Evolutionary conservation across 768 basidiomycete species (phyloP).

Genomic region (Hygrophorus pudorinus): DNA sequence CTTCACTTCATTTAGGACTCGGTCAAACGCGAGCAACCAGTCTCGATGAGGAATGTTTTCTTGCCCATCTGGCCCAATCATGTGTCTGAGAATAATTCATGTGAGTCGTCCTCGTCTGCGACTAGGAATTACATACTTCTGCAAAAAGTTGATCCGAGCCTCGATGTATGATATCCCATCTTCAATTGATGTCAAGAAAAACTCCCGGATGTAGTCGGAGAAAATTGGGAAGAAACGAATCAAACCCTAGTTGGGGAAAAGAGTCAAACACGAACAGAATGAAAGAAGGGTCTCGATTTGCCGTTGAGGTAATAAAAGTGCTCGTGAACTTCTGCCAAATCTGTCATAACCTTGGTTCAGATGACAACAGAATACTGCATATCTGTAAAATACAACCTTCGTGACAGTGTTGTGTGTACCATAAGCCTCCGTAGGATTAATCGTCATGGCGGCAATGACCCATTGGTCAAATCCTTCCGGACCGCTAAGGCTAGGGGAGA

Average conservation of each 20-base stretch:
- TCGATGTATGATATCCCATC: constrained; percentile 71
- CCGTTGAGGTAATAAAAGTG: constrained; percentile 39
- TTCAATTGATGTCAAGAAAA: constrained; percentile 49
- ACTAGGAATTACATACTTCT: constrained; percentile 29
- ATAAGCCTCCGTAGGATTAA: constrained; percentile 66
- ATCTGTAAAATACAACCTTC: constrained; percentile 32
- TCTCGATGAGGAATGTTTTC: constrained; percentile 49
- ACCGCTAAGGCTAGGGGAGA: constrained; percentile 44
- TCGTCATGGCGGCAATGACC: constrained; percentile 49
- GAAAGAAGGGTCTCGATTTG: constrained; percentile 18
- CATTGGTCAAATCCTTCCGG: constrained; percentile 59
- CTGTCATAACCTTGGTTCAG: constrained; percentile 21
- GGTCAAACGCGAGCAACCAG: constrained; percentile 45
- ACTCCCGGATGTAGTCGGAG: constrained; percentile 48
- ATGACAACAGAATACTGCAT: background rate
- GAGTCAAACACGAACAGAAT: background rate
- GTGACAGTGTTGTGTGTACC: constrained; percentile 59
- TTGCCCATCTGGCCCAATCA: constrained; percentile 46
- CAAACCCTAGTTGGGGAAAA: constrained; percentile 24
- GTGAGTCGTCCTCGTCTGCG: background rate
- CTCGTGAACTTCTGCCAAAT: constrained; percentile 69
- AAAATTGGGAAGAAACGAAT: constrained; percentile 49
- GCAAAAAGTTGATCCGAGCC: constrained; percentile 53
- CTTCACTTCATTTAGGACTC: constrained; percentile 43
- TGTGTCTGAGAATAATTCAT: constrained; percentile 28